Evolutionary conservation across 1,284 basidiomycete species (phyloP), one percentile per base, ranked within the genome.

Genomic region (Marasmius oreades): DNA sequence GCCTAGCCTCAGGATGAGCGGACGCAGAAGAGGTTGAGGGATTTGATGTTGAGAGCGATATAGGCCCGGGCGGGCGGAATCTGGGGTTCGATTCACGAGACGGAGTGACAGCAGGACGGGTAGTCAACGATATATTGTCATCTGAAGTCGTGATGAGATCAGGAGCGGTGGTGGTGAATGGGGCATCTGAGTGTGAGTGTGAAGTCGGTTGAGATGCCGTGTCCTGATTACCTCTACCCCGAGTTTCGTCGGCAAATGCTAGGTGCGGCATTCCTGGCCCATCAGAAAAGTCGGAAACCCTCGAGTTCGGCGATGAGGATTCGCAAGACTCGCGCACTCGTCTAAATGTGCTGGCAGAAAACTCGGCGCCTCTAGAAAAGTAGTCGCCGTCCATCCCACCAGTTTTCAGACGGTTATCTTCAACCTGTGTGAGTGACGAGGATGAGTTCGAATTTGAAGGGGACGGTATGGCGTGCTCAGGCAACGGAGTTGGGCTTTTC

Each of bases 361-460:
- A 56, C 33, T 56, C 58, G 24, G 46, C 36, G 22, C 58, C 55
- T 16, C 58, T 46, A 3, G 58, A 53, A 16, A 61, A 61, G 43
- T 61, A 61, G 46, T 61, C 60, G 39, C 54, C 39, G 11, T 31
- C 28, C 10, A 31, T 10, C 28, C 28, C 28, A 4, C 28, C 10
- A 10, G 10, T 4, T 10, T 31, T 4, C 28, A 31, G 10, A 31
- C 28, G 28, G 10, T 31, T 10, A 4, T 31, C 58, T 34, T 53
- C 39, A 12, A 26, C 47, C 3, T 34, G 39, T 42, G 23, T 50
- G 12, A 26, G 47, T 14, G 47, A 26, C 12, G 36, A 26, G 1
- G 24, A 31, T n/a, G 37, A n/a, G 14, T 14, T 31, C 11, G 10
- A 31, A 33, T 33, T 33, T 10, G 47, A 33, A 31, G 16, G 16